Evolutionary conservation across 2,329 filamentous ascomycete species (phyloP), one percentile per base, ranked within the genome.

Genomic region (Pyrenochaeta sp.): DNA sequence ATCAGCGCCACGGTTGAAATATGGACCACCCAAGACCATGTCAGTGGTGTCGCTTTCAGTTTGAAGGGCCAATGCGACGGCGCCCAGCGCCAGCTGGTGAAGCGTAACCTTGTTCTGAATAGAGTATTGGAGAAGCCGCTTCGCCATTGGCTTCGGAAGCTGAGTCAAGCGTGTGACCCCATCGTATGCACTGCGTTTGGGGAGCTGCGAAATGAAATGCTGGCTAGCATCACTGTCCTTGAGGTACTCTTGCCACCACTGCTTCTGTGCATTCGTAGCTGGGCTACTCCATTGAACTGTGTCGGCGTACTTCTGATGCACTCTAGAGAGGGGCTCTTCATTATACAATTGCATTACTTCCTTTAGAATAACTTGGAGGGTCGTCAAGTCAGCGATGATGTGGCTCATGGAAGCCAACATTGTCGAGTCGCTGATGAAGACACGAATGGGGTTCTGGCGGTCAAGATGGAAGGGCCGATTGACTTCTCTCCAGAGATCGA

Each of bases 371-470:
- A 64, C 49, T 12, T 58, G 21, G 1, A 76, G 48, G 1, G 74
- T 54, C 5, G 71, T 75, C 7, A 69, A 59, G 49, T 76, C 74
- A 46, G 61, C 63, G 10, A 76, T 64, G 40, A 76, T 74, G 49
- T 76, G 74, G 29, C 63, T 68, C 44, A 64, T 50, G 3, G 61
- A 46, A 14, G 68, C 57, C 2, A 74, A 37, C 7, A 76, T 45
- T 2, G 50, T 51, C 7, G 59, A 37, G 20, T 46, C 29, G 1
- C 67, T 60, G 12, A 75, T 52, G 15, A 66, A 35, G 6, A 73
- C 66, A 15, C 71, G 66, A 40, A 75, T 63, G 0, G 62, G 68
- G 32, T 63, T 39, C 7, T 60, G 52, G 14, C 39, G 48, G 2
- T 52, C 50, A 14, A 76, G 49, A 41, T 66, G 18, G 50, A 75